Conservation (phyloP, 441 rosid genomes). For the Corymbia calophylla region DNA sequence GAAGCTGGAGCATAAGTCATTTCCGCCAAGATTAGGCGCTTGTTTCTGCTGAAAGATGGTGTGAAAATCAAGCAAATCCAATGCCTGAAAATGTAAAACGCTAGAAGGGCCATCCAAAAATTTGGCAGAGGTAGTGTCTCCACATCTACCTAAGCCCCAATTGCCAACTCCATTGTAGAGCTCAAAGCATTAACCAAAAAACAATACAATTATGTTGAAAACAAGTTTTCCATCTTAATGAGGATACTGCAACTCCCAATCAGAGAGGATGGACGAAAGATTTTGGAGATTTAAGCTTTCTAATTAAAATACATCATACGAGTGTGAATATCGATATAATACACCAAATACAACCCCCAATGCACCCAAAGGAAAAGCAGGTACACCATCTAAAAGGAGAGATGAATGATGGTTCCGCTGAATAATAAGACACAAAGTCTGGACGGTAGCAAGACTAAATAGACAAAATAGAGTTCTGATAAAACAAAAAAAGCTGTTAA, state of each 20-base stretch:
- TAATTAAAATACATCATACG: not conserved
- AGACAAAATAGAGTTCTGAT: not conserved
- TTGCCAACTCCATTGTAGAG: not conserved
- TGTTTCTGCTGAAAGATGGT: not conserved
- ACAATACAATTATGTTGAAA: not conserved
- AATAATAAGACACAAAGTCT: not conserved
- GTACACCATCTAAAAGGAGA: not conserved
- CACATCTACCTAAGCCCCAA: not conserved
- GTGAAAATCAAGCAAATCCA: not conserved
- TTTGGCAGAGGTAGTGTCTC: not conserved
- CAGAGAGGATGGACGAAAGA: not conserved
- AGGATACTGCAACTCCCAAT: not conserved
- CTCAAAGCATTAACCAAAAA: not conserved
- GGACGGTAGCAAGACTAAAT: not conserved
- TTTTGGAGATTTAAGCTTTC: not conserved
- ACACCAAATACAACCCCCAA: not conserved
- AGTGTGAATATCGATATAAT: not conserved
- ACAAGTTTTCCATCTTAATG: not conserved
- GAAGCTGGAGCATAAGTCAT: not conserved
- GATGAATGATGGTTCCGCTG: not conserved
- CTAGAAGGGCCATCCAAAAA: not conserved
- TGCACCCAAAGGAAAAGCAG: not conserved
- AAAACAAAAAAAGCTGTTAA: not conserved
- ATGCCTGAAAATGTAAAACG: not conserved
- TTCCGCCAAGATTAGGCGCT: not conserved